These are phyloP conservation scores for Ceratonia siliqua DNA, from an alignment of 306 rosid genomes.

Conservation along the genomic window DNA sequence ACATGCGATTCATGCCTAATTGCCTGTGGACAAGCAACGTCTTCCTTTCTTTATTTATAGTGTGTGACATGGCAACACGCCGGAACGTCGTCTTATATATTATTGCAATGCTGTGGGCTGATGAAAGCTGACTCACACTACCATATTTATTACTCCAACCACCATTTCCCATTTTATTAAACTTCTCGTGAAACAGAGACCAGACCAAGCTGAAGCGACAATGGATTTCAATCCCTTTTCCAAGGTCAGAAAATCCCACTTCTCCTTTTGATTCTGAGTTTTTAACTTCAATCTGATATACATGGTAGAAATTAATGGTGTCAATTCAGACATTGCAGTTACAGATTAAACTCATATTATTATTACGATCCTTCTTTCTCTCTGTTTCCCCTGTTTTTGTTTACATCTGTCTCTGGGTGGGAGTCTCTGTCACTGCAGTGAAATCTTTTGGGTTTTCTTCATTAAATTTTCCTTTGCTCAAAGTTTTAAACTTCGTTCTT, in stretches of 20 bases:
- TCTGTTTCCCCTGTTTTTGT: background rate
- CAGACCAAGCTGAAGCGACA: slow-evolving; percentile 7
- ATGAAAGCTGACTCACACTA: slow-evolving; percentile 33
- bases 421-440: no score
- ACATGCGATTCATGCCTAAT: slow-evolving; percentile 10
- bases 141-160: background rate
- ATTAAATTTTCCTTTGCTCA: background rate
- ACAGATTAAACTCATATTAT: background rate
- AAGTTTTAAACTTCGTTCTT: background rate
- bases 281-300: background rate
- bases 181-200: slow-evolving; percentile 9
- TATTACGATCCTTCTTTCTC: background rate
- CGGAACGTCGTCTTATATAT: background rate
- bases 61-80: slow-evolving; percentile 32
- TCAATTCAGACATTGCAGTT: slow-evolving; percentile 1
- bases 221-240: slow-evolving; percentile 56
- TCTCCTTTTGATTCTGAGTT: background rate
- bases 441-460: background rate
- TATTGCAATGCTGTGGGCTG: background rate
- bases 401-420: background rate
- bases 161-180: background rate
- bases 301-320: background rate
- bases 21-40: background rate
- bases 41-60: background rate
- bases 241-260: slow-evolving; percentile 53